Base-by-base conservation (phyloP, 805 yeast species). In the Maudiozyma pseudohumilis region DNA sequence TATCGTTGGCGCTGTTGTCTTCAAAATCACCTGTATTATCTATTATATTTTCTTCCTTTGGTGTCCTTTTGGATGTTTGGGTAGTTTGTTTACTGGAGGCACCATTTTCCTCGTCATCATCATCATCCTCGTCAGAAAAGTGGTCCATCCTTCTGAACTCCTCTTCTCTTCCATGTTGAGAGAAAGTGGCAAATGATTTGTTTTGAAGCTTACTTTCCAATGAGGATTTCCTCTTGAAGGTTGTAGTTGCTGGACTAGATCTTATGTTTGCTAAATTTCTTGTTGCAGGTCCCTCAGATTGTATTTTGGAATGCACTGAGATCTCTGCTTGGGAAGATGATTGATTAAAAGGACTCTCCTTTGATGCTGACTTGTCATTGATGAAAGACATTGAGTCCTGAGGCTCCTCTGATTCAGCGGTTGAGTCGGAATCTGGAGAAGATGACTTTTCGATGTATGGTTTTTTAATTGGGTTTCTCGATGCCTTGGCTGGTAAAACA, bases 401-500 rank as follows among this genome's bases (percentile, higher is more conserved):
- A n/a, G 24, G 36, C 8, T 35, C 35, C 12, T 29, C 25, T 11
- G 39, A 21, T 16, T 34, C 40, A 19, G 42, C 16, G 7, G 36
- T 21, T 4, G 33, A 27, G 9, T 40, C 42, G 2, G 25, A 9
- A 12, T 37, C 43, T 10, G 37, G 25, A 7, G 32, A 20, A 8
- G 31, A 29, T 15, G 38, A 35, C 12, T 34, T 34, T 34, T 44
- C 50, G 16, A 44, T 43, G 32, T 52, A 52, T 4, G 54, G 59
- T 39, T 56, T 54, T 36, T 60, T 60, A 61, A 59, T 60, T 9
- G 64, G 64, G 24, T 56, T 58, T 35, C 56, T 55, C 32, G 53
- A 48, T 3, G 59, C 44, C 34, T 50, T 56, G 4, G 57, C 48
- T 8, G 64, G 64, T 24, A 60, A 34, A 9, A 55, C 17, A 2